Evolutionary conservation across 768 basidiomycete genomes (phyloP), one percentile per base, ranked within the genome.

Genomic region (Kwoniella sp.): DNA sequence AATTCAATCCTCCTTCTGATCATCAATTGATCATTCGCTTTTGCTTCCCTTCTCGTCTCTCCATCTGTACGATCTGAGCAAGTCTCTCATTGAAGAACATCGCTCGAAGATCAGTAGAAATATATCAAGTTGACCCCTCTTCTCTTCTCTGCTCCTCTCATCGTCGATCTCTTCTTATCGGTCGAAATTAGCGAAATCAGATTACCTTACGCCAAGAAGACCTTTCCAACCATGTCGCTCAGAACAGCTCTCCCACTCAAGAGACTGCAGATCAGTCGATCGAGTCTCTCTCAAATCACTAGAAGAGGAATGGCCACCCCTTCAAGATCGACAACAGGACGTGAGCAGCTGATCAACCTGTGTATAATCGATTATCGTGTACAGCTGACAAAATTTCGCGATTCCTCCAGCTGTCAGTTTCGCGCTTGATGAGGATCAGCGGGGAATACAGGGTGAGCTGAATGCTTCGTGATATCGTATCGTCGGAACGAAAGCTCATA

Each of bases 371-470:
- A 25, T 27, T 2, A 33, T 33, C 33, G 33, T 13, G 5, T 33
- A 33, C 13, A 29, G 47, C 48, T 46, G 36, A 44, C 27, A 4
- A 54, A 9, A n/a, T 54, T 26, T 55, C 40, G 27, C 2, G 19
- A 13, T 37, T 25, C 2, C 44, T 44, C n/a, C 27, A 70, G 74
- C 68, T 29, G 72, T 76, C 21, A 68, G 60, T 37, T 81, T 80
- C 58, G 68, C 67, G 4, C 63, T 82, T 12, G 77, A 63, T 19
- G 80, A 82, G n/a, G 80, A 81, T 40, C 80, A 82, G 56, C 63
- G 59, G 2, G 77, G 63, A 1, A 77, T 81, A 58, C 76, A 79
- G 68, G 80, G 76, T 73, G 27, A 64, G 49, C 51, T 33, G 17
- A 22, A 21, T 25, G 2, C n/a, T n/a, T n/a, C n/a, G n/a, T n/a